Percentiles rank a stretch among this genome's conserved stretches.
Evolutionary conservation across 257 asterid genomes (phyloP).

Genomic region (Solanum ahanhuiri): DNA sequence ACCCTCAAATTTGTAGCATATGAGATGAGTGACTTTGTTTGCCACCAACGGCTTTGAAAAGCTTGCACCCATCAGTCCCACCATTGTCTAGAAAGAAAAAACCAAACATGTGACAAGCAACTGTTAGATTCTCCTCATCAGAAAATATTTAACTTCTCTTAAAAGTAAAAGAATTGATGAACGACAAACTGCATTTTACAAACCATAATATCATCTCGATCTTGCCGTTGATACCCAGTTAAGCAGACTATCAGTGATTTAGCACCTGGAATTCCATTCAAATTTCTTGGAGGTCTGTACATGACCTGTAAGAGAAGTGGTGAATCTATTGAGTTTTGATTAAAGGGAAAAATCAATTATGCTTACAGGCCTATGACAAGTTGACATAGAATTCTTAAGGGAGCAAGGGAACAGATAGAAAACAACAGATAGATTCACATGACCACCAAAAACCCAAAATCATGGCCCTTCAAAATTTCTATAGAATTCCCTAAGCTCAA

Average conservation of each 20-base stretch:
- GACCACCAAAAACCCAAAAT: not conserved
- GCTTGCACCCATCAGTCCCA: conserved; percentile 82
- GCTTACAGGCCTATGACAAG: not conserved
- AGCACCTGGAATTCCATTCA: conserved; percentile 86
- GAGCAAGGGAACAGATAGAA: not conserved
- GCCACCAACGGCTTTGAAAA: conserved; percentile 87
- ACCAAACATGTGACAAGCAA: not conserved
- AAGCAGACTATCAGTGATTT: conserved; percentile 60
- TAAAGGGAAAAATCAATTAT: not conserved
- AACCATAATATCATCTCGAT: conserved; percentile 89
- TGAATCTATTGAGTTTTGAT: not conserved
- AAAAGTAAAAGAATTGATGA: not conserved
- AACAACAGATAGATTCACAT: not conserved
- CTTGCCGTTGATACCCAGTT: conserved; percentile 79
- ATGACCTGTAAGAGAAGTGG: conserved; percentile 40
- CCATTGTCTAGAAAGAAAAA: conserved; percentile 54
- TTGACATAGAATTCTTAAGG: not conserved
- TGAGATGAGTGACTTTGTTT: conserved; percentile 76
- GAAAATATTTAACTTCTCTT: not conserved
- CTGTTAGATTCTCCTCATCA: not conserved
- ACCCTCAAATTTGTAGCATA: conserved; percentile 98
- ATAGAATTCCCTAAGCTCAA: not conserved
- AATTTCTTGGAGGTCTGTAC: conserved; percentile 61
- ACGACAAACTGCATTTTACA: not conserved
- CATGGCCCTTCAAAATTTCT: not conserved